These are phyloP conservation scores for Podila verticillata DNA, from an alignment of 192 early-diverging fungal species.

Conservation along the genomic window DNA sequence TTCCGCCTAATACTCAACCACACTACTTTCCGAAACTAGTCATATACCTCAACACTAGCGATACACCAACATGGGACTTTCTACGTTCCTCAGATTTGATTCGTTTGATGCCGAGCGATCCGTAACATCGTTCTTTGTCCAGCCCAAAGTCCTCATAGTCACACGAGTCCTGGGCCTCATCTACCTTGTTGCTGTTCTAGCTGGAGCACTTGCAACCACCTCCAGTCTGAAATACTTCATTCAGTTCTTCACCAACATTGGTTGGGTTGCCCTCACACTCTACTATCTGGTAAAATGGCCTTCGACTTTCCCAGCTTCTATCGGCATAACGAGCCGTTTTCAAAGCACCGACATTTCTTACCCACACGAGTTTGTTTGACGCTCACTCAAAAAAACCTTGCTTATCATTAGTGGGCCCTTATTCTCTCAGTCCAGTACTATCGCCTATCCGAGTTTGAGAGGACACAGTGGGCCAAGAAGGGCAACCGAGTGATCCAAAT, in stretches of 20 bases:
- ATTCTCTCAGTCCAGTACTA: conserved; percentile 24
- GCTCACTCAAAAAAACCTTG: not conserved
- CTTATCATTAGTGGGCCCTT: conserved; percentile 10
- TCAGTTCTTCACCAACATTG: conserved; percentile 18
- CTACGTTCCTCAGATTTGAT: not conserved
- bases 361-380: not conserved
- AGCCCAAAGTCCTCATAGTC: not conserved
- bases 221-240: conserved; percentile 15
- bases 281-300: conserved; percentile 13
- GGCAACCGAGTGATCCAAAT: not conserved
- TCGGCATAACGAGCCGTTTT: not conserved
- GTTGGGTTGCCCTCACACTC: not conserved
- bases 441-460: conserved; percentile 2
- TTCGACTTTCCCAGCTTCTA: not conserved
- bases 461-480: conserved; percentile 1
- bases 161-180: conserved; percentile 5
- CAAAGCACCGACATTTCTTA: too few species aligned
- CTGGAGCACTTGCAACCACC: conserved; percentile 8
- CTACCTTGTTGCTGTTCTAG: conserved; percentile 11
- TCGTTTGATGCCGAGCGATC: conserved; percentile 6
- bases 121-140: conserved; percentile 5
- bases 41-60: too few species aligned
- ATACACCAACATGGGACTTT: too few species aligned
- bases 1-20: not conserved
- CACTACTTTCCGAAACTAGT: not conserved